phyloP scores from a whole-genome alignment of 1,284 basidiomycete genomes.

The Gymnopus androsaceus region DNA sequence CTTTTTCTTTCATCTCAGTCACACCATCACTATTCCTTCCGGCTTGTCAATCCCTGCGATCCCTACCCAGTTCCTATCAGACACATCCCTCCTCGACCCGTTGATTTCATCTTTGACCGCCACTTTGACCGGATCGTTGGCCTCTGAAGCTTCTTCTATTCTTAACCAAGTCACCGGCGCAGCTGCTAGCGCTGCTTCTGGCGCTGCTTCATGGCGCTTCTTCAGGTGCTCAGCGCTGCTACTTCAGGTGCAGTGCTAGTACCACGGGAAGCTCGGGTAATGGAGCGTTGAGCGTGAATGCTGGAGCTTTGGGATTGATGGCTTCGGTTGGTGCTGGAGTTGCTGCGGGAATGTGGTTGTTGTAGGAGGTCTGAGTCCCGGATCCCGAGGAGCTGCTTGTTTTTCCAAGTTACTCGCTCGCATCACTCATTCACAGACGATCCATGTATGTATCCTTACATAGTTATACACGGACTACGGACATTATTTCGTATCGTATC shows the following conservation, averaged over 20 bases:
- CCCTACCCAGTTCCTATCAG: not conserved
- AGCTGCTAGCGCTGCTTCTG: not conserved
- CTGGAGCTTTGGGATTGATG: not conserved
- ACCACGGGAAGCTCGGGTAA: not conserved
- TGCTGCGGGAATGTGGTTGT: constrained; percentile 1
- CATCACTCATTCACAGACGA: too few species aligned
- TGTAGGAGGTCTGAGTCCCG: too few species aligned
- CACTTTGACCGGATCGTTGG: not conserved
- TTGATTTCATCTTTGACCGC: not conserved
- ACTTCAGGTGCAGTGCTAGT: not conserved
- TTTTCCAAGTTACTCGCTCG: too few species aligned
- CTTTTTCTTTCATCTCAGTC: not conserved
- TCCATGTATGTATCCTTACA: not conserved
- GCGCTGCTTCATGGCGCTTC: too few species aligned
- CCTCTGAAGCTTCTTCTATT: constrained; percentile 4
- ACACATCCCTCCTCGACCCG: constrained; percentile 1
- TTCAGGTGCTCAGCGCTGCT: too few species aligned
- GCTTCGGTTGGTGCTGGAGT: not conserved
- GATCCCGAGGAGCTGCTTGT: too few species aligned
- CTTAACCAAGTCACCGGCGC: not conserved
- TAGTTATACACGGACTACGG: too few species aligned
- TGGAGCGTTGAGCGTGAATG: not conserved
- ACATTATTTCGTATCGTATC: too few species aligned
- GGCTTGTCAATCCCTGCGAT: not conserved
- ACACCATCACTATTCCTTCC: constrained; percentile 5